Percentiles rank a stretch among this genome's conserved stretches.
phyloP scores from a whole-genome alignment of 345 rosid species.

The Pistacia atlantica region DNA sequence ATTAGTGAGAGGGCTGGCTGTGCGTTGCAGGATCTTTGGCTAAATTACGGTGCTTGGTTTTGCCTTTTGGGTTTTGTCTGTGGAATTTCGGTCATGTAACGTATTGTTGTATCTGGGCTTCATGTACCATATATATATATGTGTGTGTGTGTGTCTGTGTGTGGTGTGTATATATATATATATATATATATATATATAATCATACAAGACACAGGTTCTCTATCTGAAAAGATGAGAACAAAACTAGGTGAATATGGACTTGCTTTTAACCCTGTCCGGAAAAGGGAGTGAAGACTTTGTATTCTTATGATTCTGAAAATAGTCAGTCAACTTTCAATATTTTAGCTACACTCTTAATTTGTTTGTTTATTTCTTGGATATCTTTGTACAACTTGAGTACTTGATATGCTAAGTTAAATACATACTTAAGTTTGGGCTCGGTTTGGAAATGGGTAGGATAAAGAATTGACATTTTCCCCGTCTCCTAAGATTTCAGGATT shows the following conservation, averaged over 20 bases:
- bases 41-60: background rate
- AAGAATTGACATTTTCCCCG: background rate
- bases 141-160: too few species aligned
- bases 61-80: background rate
- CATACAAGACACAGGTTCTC: too few species aligned
- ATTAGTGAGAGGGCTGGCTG: background rate
- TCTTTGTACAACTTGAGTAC: background rate
- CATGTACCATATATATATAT: too few species aligned
- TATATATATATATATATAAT: too few species aligned
- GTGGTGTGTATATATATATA: too few species aligned
- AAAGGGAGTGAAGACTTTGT: too few species aligned
- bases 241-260: too few species aligned
- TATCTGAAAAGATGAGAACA: too few species aligned
- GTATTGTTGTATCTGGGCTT: background rate
- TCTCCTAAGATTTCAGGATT: background rate
- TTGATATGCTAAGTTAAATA: background rate
- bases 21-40: constrained; percentile 1
- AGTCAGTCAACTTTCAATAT: too few species aligned
- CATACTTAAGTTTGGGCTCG: background rate
- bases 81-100: background rate
- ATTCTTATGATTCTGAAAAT: too few species aligned
- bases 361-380: background rate
- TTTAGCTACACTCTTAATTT: background rate
- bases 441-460: background rate
- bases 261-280: too few species aligned